A percentile compares a stretch with the other conserved stretches of the same genome.
Evolutionary conservation across 202 grass and related monocot species (phyloP).

Genomic region (Tripidium arundinaceum): DNA sequence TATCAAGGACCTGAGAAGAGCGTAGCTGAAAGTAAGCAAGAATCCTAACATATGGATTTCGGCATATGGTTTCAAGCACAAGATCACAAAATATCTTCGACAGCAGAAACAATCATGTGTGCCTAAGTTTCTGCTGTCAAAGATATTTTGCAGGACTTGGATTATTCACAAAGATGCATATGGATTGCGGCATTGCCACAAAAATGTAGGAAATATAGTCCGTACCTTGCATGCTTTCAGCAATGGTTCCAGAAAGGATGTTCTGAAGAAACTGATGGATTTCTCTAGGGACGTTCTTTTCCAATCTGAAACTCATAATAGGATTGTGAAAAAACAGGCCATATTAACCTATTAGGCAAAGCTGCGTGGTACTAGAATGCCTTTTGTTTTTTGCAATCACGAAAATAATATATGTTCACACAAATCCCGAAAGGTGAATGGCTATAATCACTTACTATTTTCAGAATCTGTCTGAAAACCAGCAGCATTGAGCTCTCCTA

Average conservation of each 20-base stretch:
- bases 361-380: not conserved
- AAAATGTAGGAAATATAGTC: not conserved
- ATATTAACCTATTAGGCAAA: not conserved
- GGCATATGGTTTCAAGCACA: no score
- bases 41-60: no score
- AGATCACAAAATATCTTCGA: no score
- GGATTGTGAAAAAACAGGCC: not conserved
- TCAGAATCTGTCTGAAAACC: constrained; percentile 48
- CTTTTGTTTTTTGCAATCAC: not conserved
- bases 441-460: constrained; percentile 43
- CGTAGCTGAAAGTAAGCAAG: not conserved
- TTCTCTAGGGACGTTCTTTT: constrained; percentile 67
- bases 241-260: constrained; percentile 64
- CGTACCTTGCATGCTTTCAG: constrained; percentile 88
- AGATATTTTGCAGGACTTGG: not conserved
- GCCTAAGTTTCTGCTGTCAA: not conserved
- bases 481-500: constrained; percentile 74
- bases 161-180: not conserved
- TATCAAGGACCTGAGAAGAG: not conserved
- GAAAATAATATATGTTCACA: not conserved
- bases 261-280: constrained; percentile 60
- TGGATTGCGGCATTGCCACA: not conserved
- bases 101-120: no score
- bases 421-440: not conserved
- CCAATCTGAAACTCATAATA: constrained; percentile 47